Base-by-base conservation (phyloP, 2,329 filamentous ascomycete species). In the Ophiosphaerella herpotricha region DNA sequence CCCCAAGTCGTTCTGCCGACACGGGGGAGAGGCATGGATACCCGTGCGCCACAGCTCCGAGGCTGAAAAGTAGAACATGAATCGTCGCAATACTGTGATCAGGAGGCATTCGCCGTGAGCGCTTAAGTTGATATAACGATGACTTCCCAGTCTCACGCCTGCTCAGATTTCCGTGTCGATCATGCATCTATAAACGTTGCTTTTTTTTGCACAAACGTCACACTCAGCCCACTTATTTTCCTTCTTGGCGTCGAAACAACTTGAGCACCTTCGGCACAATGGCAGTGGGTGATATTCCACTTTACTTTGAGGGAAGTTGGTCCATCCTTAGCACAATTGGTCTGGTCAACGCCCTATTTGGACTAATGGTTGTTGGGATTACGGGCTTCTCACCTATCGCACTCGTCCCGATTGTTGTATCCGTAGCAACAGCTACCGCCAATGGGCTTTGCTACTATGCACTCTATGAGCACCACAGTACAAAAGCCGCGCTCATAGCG, bases 401-500 rank as follows among this genome's bases (percentile, higher is more conserved):
- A 9, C 43, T 45, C 4, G 43, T 45, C 8, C 43, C 43, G 7
- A 38, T 45, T 5, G 21, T 45, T 4, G 33, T 38, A 5, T 45
- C 43, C 5, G 35, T 13, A 14, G 43, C 43, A 7, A 23, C 26
- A 32, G 43, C 43, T 12, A 29, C 37, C 13, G 43, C 43, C 1
- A 45, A 45, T 36, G 43, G 43, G 3, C 34, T 45, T 29, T 45
- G 43, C n/a, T 45, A 29, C 34, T 45, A 45, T 13, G 35, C 43
- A 3, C 33, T 45, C 6, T 45, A 45, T 12, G 34, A 37, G 16
- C 21, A 45, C 13, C 35, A 45, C 14, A 38, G 34, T 14, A 38
- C n/a, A 26, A 45, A 26, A 4, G 33, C 43, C 18, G 39, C 43
- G 5, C 13, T 45, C 2, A 21, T 45, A 11, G 34, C 18, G 3